These are phyloP conservation scores for Clonostachys byssicola DNA, from an alignment of 2,329 filamentous ascomycete genomes.

Conservation along the genomic window DNA sequence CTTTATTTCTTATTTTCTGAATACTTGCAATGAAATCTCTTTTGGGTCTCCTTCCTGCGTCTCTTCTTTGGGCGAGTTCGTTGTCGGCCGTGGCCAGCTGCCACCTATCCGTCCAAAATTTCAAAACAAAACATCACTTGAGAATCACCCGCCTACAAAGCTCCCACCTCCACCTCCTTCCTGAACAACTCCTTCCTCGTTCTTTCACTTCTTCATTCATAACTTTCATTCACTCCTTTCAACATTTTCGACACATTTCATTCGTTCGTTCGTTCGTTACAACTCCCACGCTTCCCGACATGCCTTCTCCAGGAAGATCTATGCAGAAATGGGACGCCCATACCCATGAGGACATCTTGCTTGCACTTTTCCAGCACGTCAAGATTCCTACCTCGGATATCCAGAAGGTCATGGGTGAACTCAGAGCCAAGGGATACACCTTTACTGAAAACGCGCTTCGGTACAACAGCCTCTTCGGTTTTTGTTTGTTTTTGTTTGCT, in stretches of 20 bases:
- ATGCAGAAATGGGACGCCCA: constrained; percentile 32
- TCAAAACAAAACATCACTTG: too few relatives aligned
- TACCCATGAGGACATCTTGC: constrained; percentile 38
- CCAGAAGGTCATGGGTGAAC: constrained; percentile 26
- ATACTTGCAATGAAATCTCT: neutral
- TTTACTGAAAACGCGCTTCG: constrained; percentile 34
- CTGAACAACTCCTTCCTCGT: too few relatives aligned
- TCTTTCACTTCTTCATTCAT: too few relatives aligned
- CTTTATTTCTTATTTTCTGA: constrained; percentile 1
- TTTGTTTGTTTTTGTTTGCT: neutral
- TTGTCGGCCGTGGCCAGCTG: too few relatives aligned
- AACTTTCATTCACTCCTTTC: too few relatives aligned
- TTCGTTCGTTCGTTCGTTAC: too few relatives aligned
- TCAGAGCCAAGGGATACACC: constrained; percentile 29
- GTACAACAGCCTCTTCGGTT: constrained; percentile 17
- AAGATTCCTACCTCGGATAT: constrained; percentile 23
- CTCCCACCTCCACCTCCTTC: too few relatives aligned
- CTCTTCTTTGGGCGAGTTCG: neutral
- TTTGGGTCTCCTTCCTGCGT: constrained; percentile 1
- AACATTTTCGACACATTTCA: too few relatives aligned
- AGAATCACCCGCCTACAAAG: too few relatives aligned
- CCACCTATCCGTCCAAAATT: too few relatives aligned
- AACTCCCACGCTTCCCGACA: too few relatives aligned
- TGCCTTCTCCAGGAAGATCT: too few relatives aligned
- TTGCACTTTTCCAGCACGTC: constrained; percentile 29